Evolutionary conservation across 208 protist species (phyloP).

Genomic region (Strigomonas culicis): DNA sequence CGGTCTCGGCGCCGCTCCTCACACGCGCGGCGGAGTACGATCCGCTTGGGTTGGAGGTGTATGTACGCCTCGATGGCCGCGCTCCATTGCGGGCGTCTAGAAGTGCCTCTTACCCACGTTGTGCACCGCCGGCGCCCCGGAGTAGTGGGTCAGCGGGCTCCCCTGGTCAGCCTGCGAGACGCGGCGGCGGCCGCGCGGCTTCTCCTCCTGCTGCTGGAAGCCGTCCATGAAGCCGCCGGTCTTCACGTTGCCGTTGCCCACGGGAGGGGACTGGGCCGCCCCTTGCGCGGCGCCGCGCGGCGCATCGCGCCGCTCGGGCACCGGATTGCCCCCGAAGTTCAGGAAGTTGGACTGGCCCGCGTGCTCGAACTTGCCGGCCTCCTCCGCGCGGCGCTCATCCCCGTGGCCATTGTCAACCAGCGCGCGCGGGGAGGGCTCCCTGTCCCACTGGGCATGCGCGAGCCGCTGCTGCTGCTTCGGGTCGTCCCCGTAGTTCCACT

Average conservation of each 20-base stretch:
- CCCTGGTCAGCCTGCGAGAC: background rate
- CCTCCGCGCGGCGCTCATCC: constrained; percentile 24
- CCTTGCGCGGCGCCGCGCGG: background rate
- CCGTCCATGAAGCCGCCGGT: background rate
- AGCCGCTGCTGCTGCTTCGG: background rate
- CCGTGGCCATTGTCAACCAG: constrained; percentile 1
- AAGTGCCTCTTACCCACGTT: constrained; percentile 32
- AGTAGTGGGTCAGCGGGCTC: constrained; percentile 7
- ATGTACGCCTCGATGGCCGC: too few relatives aligned
- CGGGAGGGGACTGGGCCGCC: background rate
- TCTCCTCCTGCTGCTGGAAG: background rate
- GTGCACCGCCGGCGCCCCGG: constrained; percentile 30
- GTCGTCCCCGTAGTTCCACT: background rate
- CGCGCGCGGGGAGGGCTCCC: too few relatives aligned
- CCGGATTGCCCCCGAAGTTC: constrained; percentile 51
- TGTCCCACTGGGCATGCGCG: too few relatives aligned
- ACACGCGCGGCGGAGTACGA: too few relatives aligned
- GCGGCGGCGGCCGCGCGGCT: background rate
- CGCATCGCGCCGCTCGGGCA: constrained; percentile 10
- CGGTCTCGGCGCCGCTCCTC: too few relatives aligned
- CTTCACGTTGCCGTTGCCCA: background rate
- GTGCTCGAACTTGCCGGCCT: constrained; percentile 37
- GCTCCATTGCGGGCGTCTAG: constrained; percentile 10
- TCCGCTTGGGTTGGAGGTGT: too few relatives aligned
- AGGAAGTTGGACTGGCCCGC: constrained; percentile 57